Percentiles rank a stretch among this genome's conserved stretches.
phyloP scores from a whole-genome alignment of 2,329 filamentous ascomycete genomes.

The Escovopsis sp. region DNA sequence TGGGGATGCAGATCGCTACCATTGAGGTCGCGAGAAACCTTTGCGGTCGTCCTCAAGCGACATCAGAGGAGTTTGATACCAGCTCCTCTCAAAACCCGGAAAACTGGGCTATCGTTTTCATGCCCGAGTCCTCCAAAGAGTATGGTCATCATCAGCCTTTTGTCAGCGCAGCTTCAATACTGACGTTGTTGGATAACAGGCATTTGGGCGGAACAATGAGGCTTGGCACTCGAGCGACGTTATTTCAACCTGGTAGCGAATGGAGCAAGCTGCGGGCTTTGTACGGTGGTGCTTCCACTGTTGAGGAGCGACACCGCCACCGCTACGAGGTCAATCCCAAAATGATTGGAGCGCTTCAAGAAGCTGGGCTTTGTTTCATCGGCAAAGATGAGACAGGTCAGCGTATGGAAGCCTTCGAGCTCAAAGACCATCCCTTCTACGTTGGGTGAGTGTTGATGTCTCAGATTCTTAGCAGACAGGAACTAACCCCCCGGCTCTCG shows the following conservation, averaged over 20 bases:
- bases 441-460: constrained; percentile 28
- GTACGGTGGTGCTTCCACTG: constrained; percentile 44
- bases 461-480: no score
- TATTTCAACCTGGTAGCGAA: constrained; percentile 61
- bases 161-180: not conserved
- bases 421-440: constrained; percentile 72
- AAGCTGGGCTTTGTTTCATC: constrained; percentile 58
- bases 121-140: constrained; percentile 56
- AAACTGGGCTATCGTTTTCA: constrained; percentile 68
- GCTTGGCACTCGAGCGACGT: constrained; percentile 57
- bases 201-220: constrained; percentile 76
- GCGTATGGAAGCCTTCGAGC: constrained; percentile 71
- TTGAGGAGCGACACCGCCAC: constrained; percentile 70
- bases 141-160: constrained; percentile 6
- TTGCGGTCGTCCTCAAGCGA: constrained; percentile 44
- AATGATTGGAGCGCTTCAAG: constrained; percentile 52
- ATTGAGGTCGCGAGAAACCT: constrained; percentile 75
- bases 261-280: constrained; percentile 66
- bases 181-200: constrained; percentile 1
- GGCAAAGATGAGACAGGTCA: constrained; percentile 66
- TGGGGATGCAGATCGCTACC: constrained; percentile 87
- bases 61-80: constrained; percentile 40
- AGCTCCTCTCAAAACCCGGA: constrained; percentile 26
- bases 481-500: not conserved
- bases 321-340: constrained; percentile 83